phyloP scores from a whole-genome alignment of 2,329 filamentous ascomycete genomes.

The Talaromyces sp. region DNA sequence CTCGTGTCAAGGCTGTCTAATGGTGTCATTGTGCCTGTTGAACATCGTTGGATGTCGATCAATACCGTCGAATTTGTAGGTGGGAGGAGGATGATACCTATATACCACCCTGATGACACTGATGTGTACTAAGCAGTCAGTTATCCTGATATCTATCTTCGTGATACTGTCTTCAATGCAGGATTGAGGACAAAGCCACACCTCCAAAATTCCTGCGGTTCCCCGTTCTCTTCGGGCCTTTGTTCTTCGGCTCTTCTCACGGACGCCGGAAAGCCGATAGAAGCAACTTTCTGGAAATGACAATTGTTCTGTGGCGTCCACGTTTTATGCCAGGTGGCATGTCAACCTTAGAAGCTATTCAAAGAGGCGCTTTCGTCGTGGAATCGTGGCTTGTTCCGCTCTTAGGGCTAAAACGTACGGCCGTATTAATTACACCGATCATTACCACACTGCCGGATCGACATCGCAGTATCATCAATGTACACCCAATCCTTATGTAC shows the following conservation, averaged over 20 bases:
- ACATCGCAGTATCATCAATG: background rate
- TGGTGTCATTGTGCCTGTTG: background rate
- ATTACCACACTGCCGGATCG: background rate
- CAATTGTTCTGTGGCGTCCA: background rate
- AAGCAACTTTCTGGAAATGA: background rate
- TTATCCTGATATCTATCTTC: background rate
- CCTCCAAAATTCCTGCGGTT: background rate
- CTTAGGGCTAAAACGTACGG: slow-evolving; percentile 5
- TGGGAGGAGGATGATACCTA: background rate
- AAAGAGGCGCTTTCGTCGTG: background rate
- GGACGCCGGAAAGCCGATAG: background rate
- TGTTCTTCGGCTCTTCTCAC: background rate
- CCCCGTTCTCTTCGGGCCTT: background rate
- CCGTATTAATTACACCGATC: background rate
- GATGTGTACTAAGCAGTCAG: background rate
- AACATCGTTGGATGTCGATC: background rate
- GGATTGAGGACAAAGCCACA: background rate
- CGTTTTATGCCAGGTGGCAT: no score
- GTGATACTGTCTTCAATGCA: background rate
- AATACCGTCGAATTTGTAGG: background rate
- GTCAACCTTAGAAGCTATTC: background rate
- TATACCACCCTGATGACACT: background rate
- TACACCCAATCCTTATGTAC: background rate
- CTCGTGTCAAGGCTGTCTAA: background rate
- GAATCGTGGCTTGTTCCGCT: background rate